Evolutionary conservation across 2,329 filamentous ascomycete species (phyloP), one percentile per base, ranked within the genome.

Genomic region (Myriosclerotinia scirpicola): DNA sequence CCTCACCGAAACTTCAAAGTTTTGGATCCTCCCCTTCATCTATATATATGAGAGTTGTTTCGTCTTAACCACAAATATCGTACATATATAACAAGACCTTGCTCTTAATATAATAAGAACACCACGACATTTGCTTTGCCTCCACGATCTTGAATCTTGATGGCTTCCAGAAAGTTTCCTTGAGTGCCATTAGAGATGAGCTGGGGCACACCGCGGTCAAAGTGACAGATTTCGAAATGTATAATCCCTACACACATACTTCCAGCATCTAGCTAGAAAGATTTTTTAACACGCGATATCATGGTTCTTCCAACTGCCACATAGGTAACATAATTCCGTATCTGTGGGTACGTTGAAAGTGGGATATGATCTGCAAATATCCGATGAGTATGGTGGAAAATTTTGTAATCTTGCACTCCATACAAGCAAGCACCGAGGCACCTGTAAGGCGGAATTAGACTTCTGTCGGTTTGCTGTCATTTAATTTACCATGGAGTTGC

Each of bases 391-490:
- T 48, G 20, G 40, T 17, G 26, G 20, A 14, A 22, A 40, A 30
- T 34, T 15, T 38, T 20, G 6, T 40, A 11, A 36, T 26, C 44
- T 44, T 64, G 12, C 50, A 22, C 36, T 36, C 42, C 30, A 34
- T 34, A 34, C 6, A 34, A 34, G 30, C 30, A 34, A 34, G 30
- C 30, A 34, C 30, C 5, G 30, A 36, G 4, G 22, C 48, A 42
- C n/a, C 26, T 34, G 50, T 50, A 55, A 36, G 61, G 50, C 50
- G 48, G 26, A 55, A 42, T 64, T 64, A 44, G 50, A 55, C 50
- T 64, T 54, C 20, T 17, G 40, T 20, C 15, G 6, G 6, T 53
- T 53, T 17, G 20, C 17, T 46, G 36, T 48, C 52, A 44, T 54
- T 63, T 44, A 20, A 22, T 44, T 44, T 59, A 26, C 34, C 44